Evolutionary conservation across 768 basidiomycete species (phyloP), one percentile per base, ranked within the genome.

Genomic region (Xerocomus potaroensis): DNA sequence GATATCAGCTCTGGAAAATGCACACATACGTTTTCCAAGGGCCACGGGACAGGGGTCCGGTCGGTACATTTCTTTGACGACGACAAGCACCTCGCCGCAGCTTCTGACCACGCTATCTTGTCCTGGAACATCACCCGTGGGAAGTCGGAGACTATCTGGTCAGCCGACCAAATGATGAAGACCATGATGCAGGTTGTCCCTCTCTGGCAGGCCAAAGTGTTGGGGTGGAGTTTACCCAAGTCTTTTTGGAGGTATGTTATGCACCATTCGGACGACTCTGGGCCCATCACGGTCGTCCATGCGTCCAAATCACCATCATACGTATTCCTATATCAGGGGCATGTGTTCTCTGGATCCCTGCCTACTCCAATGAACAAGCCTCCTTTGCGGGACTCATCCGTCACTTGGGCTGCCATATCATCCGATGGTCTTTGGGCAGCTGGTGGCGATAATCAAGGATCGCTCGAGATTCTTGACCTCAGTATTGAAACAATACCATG

Each of bases 1-100:
- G 53, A 60, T 14, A 23, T 35, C 8, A 15, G 5, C 1, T 45
- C 57, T 0, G 62, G 63, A 14, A 47, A 48, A 24, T 59, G 55
- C 9, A 43, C 39, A 0, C 35, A 24, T 5, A 51, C 59, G 1
- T n/a, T n/a, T n/a, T 52, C 49, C 31, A 58, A 48, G 21, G 58
- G 55, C 9, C 45, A 59, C 34, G 35, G 14, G 23, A 24, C 38
- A 0, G 50, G 44, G 1, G 44, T 59, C 45, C 58, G 47, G 24
- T 48, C 49, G 12, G 38, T 57, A 4, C 50, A 33, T 32, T 54
- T 59, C 32, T 41, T 50, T 29, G 43, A 53, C n/a, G 40, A 49
- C 0, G 51, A 51, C 44, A 47, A 30, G 5, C 29, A 22, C 11
- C 41, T 59, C 16, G 14, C 57, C 11, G n/a, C 51, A 2, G 30